Percentiles rank a stretch among this genome's conserved stretches.
Conservation (phyloP, 2,329 filamentous ascomycete genomes). For the Aureobasidium sp. region DNA sequence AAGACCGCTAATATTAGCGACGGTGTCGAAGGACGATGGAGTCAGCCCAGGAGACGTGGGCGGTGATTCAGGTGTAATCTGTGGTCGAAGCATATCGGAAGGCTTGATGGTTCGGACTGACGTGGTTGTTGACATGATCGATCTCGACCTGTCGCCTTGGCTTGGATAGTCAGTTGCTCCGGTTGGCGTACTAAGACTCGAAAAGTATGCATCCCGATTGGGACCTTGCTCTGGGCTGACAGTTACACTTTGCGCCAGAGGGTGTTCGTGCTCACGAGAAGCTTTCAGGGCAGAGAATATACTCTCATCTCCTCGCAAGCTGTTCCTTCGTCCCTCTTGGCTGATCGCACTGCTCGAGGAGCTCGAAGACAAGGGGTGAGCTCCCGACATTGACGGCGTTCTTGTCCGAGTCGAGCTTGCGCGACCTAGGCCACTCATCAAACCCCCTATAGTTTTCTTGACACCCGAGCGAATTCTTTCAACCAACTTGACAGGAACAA, state of each 20-base stretch:
- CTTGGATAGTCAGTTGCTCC: slow-evolving; percentile 16
- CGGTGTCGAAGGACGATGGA: slow-evolving; percentile 35
- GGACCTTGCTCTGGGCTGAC: slow-evolving; percentile 50
- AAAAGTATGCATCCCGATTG: slow-evolving; percentile 8
- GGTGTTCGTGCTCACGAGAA: slow-evolving; percentile 54
- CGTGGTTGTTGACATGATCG: slow-evolving; percentile 31
- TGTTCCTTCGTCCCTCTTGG: slow-evolving; percentile 47
- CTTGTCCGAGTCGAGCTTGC: slow-evolving; percentile 13
- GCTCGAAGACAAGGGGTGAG: slow-evolving; percentile 20
- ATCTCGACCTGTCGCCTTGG: slow-evolving; percentile 32
- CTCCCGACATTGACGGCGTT: slow-evolving; percentile 11
- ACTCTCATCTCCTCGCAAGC: slow-evolving; percentile 50
- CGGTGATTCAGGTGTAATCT: slow-evolving; percentile 26
- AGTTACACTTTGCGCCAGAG: slow-evolving; percentile 64
- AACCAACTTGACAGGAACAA: slow-evolving; percentile 79
- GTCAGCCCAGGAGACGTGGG: slow-evolving; percentile 34
- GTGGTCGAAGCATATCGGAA: slow-evolving; percentile 24
- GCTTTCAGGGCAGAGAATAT: slow-evolving; percentile 43
- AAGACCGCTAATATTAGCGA: slow-evolving; percentile 35
- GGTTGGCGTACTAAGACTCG: slow-evolving; percentile 4
- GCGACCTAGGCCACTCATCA: slow-evolving; percentile 29
- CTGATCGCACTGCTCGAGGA: slow-evolving; percentile 47
- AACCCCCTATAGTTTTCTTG: slow-evolving; percentile 44
- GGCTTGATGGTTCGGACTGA: slow-evolving; percentile 39
- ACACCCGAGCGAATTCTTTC: slow-evolving; percentile 76